These are phyloP conservation scores for Kuraishia floccosa DNA, from an alignment of 805 yeast genomes.

Conservation along the genomic window DNA sequence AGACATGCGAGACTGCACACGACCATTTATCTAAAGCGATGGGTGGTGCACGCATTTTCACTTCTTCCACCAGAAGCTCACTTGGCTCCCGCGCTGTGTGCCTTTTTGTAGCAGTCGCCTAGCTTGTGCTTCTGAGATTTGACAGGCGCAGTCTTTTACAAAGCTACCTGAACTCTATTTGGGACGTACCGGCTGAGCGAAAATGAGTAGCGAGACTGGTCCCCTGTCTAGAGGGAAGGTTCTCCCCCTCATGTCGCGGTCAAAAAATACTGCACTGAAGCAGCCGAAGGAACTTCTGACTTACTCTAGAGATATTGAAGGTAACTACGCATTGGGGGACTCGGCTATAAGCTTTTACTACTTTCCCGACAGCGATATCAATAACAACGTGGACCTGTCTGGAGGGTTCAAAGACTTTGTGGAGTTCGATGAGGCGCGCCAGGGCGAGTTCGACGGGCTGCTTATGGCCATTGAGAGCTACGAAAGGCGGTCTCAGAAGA, in stretches of 20 bases:
- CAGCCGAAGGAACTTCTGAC: constrained; percentile 79
- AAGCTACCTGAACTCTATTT: too few relatives aligned
- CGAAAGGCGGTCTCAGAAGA: constrained; percentile 38
- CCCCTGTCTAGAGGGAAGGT: too few relatives aligned
- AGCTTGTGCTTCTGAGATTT: too few relatives aligned
- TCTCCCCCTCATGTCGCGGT: constrained; percentile 31
- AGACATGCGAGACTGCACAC: too few relatives aligned
- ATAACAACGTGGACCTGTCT: constrained; percentile 46
- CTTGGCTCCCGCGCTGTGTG: too few relatives aligned
- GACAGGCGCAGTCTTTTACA: too few relatives aligned
- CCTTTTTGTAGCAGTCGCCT: too few relatives aligned
- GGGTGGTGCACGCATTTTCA: too few relatives aligned
- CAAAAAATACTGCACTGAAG: constrained; percentile 57
- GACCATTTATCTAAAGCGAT: too few relatives aligned
- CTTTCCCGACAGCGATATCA: constrained; percentile 63
- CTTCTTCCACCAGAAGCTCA: too few relatives aligned
- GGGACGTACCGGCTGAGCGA: too few relatives aligned
- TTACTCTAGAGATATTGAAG: constrained; percentile 52
- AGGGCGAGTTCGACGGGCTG: constrained; percentile 47
- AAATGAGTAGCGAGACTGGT: too few relatives aligned
- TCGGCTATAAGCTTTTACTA: constrained; percentile 61
- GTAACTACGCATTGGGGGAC: constrained; percentile 39
- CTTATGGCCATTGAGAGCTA: constrained; percentile 40
- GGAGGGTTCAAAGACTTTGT: constrained; percentile 54
- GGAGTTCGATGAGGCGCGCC: constrained; percentile 41